These are phyloP conservation scores for Apophysomyces variabilis DNA, from an alignment of 371 early-diverging fungal genomes.

Conservation along the genomic window DNA sequence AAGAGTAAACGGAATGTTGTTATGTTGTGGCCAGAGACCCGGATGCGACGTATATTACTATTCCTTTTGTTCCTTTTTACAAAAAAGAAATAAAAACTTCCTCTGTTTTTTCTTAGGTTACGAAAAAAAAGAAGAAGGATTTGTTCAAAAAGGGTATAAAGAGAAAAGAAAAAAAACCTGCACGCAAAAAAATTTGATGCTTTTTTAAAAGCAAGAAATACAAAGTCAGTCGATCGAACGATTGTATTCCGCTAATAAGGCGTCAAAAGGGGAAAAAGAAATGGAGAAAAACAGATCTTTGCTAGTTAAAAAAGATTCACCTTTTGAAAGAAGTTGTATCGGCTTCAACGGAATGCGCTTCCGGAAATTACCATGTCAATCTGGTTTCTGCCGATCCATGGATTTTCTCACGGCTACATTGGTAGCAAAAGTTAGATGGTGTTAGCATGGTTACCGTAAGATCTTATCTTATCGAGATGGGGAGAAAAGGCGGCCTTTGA, in stretches of 20 bases:
- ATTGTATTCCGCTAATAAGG: neutral
- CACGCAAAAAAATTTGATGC: neutral
- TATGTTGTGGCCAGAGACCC: constrained; percentile 51
- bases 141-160: neutral
- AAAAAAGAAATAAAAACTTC: constrained; percentile 12
- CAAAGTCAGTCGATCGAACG: neutral
- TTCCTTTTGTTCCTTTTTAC: neutral
- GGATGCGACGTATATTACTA: constrained; percentile 27
- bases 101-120: constrained; percentile 1
- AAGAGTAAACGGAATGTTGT: constrained; percentile 17
- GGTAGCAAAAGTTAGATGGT: no score
- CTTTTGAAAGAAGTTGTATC: neutral
- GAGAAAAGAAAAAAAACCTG: neutral
- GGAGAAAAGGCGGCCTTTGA: neutral
- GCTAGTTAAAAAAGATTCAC: no score
- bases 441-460: no score
- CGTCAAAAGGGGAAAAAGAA: no score
- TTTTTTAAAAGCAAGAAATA: neutral
- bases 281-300: no score
- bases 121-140: constrained; percentile 12
- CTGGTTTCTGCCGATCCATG: no score
- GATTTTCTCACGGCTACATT: constrained; percentile 5
- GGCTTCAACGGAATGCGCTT: neutral
- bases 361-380: neutral
- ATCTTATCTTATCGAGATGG: constrained; percentile 9